Percentiles rank a stretch among this genome's conserved stretches.
Conservation (phyloP, 2,329 filamentous ascomycete species). For the Madurella fahalii region DNA sequence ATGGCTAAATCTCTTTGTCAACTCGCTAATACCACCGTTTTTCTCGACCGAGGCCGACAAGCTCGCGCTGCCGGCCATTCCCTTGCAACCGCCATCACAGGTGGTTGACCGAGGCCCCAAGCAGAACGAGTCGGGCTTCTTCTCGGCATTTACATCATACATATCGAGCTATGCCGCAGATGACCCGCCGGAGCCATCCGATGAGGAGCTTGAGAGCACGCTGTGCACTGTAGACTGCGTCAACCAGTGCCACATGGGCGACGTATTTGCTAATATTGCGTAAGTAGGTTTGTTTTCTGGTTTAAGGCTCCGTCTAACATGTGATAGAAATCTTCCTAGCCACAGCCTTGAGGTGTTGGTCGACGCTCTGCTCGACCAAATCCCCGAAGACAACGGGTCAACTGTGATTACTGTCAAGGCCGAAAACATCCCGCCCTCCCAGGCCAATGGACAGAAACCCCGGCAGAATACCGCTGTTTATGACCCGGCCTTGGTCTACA, state of each 20-base stretch:
- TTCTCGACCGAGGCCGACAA: constrained; percentile 60
- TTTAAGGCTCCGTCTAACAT: background rate
- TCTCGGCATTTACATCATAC: constrained; percentile 93
- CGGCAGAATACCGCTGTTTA: constrained; percentile 60
- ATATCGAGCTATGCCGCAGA: constrained; percentile 98
- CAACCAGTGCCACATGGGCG: constrained; percentile 78
- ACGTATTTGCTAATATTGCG: constrained; percentile 79
- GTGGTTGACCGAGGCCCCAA: constrained; percentile 84
- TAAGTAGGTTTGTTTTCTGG: constrained; percentile 39
- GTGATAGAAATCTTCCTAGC: constrained; percentile 37
- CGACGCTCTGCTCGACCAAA: constrained; percentile 68
- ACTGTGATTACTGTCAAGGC: constrained; percentile 86
- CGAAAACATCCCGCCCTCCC: constrained; percentile 63
- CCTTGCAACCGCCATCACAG: constrained; percentile 85
- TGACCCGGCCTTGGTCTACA: constrained; percentile 80
- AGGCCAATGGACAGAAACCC: constrained; percentile 56
- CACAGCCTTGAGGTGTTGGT: constrained; percentile 49
- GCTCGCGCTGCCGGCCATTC: constrained; percentile 74
- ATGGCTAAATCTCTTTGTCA: constrained; percentile 92
- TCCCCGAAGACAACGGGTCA: constrained; percentile 77
- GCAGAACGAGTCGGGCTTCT: constrained; percentile 74
- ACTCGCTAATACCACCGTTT: constrained; percentile 83
- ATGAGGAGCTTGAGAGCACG: constrained; percentile 94
- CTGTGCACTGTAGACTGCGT: constrained; percentile 92
- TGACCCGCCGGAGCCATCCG: constrained; percentile 93